Evolutionary conservation across 129 eudicot species (phyloP).

Genomic region (Arctium lappa): DNA sequence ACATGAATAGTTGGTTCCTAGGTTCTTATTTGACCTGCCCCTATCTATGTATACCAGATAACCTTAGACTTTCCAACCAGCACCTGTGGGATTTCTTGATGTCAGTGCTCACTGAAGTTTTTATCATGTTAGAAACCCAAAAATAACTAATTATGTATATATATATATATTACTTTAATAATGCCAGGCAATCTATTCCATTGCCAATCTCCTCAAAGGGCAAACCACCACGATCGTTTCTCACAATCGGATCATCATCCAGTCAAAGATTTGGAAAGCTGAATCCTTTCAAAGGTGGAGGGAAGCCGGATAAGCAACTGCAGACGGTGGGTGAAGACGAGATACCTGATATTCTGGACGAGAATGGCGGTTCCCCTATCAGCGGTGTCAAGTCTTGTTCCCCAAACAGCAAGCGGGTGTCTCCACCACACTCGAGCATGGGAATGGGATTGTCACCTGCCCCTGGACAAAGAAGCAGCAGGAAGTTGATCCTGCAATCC

Average conservation of each 20-base stretch:
- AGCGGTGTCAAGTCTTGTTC: slow-evolving; percentile 67
- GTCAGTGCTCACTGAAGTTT: not conserved
- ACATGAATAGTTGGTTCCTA: no score
- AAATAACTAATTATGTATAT: not conserved
- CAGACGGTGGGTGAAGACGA: slow-evolving; percentile 55
- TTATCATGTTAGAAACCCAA: not conserved
- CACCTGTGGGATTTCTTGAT: not conserved
- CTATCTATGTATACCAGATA: no score
- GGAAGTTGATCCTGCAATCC: slow-evolving; percentile 84
- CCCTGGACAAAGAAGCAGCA: slow-evolving; percentile 66
- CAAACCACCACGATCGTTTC: slow-evolving; percentile 68
- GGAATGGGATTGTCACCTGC: slow-evolving; percentile 35
- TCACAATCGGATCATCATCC: slow-evolving; percentile 41
- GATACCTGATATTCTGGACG: slow-evolving; percentile 70
- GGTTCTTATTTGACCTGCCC: no score
- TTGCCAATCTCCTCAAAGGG: slow-evolving; percentile 59
- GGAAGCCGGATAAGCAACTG: slow-evolving; percentile 42
- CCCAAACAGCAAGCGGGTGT: slow-evolving; percentile 88
- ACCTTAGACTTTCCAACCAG: not conserved
- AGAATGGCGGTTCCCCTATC: slow-evolving; percentile 40
- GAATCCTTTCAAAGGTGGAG: slow-evolving; percentile 35
- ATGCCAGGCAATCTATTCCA: slow-evolving; percentile 37
- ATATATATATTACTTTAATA: not conserved
- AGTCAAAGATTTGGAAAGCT: slow-evolving; percentile 44
- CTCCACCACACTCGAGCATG: slow-evolving; percentile 69